Conservation (phyloP, 2,329 filamentous ascomycete species). For the Graphilbum ipis-grandicollis region DNA sequence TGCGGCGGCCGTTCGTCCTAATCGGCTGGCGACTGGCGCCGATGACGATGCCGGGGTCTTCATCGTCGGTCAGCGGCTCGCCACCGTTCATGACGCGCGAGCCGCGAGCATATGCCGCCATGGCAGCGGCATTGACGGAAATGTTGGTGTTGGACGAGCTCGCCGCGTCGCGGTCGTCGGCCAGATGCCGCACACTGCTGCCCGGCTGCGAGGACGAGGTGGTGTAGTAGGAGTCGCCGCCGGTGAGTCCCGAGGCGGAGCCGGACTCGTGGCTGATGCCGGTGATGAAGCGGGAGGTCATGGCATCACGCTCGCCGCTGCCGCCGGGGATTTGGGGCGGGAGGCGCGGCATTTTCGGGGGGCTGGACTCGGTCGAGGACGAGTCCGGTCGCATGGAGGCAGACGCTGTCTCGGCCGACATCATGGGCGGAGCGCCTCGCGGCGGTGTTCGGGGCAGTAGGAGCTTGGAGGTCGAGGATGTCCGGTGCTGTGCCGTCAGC, state of each 20-base stretch:
- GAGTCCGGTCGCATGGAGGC: constrained; percentile 10
- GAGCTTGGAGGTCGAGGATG: constrained; percentile 17
- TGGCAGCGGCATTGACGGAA: neutral
- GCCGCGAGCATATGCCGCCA: constrained; percentile 12
- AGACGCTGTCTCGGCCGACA: constrained; percentile 35
- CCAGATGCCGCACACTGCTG: constrained; percentile 2
- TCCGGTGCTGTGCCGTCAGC: neutral
- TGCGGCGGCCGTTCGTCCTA: constrained; percentile 4
- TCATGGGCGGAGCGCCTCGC: constrained; percentile 43
- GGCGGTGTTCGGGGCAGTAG: constrained; percentile 43
- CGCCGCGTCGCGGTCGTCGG: constrained; percentile 12
- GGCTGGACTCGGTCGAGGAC: constrained; percentile 15
- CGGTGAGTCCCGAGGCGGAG: constrained; percentile 30
- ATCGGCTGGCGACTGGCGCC: neutral
- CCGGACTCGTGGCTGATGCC: constrained; percentile 19
- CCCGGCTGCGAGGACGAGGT: constrained; percentile 12
- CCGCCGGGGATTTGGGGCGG: constrained; percentile 18
- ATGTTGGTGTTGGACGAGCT: constrained; percentile 7
- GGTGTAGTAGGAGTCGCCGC: constrained; percentile 34
- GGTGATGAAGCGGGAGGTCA: constrained; percentile 44
- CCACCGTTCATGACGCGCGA: constrained; percentile 26
- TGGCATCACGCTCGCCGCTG: constrained; percentile 25
- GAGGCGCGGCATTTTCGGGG: constrained; percentile 7
- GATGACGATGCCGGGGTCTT: neutral
- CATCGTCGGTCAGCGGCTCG: constrained; percentile 4